These are phyloP conservation scores for Chrysanthemum lavandulifolium DNA, from an alignment of 129 eudicot genomes.

Conservation along the genomic window DNA sequence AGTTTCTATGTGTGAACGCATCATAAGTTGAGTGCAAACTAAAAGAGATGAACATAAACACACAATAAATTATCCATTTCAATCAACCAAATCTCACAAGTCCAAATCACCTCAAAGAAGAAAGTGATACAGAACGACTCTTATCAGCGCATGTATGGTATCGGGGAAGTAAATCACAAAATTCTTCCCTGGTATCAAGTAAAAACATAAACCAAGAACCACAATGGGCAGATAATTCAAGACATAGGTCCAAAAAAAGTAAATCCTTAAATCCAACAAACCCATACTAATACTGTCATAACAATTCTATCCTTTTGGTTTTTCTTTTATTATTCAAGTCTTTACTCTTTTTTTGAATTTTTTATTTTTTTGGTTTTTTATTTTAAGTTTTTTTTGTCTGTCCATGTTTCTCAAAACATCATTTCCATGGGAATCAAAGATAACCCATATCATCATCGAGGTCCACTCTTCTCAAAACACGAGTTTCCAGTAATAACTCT, in stretches of 20 bases:
- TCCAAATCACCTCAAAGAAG: conserved; percentile 17
- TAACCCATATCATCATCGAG: conserved; percentile 38
- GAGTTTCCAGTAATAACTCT: conserved; percentile 17
- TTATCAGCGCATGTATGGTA: conserved; percentile 13
- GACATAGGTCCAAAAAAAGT: conserved; percentile 31
- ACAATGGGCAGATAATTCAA: conserved; percentile 24
- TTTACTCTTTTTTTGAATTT: conserved; percentile 2
- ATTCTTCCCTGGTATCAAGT: conserved; percentile 33
- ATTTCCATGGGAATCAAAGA: conserved; percentile 39
- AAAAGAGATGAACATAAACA: conserved; percentile 8
- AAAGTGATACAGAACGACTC: neutral
- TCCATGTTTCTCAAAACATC: conserved; percentile 36
- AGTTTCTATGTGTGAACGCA: neutral
- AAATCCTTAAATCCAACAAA: conserved; percentile 38
- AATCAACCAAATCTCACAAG: conserved; percentile 16
- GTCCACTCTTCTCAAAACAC: conserved; percentile 30
- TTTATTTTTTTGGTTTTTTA: conserved; percentile 7
- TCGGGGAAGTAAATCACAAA: conserved; percentile 39
- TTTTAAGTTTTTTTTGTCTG: conserved; percentile 23
- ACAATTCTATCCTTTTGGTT: conserved; percentile 25
- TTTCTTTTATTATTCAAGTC: conserved; percentile 13
- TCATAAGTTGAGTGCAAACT: neutral
- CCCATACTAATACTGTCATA: conserved; percentile 31
- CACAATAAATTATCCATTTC: conserved; percentile 24
- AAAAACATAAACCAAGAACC: conserved; percentile 17